Evolutionary conservation across 2,329 filamentous ascomycete species (phyloP), one percentile per base, ranked within the genome.

Genomic region (Biscogniauxia marginata): DNA sequence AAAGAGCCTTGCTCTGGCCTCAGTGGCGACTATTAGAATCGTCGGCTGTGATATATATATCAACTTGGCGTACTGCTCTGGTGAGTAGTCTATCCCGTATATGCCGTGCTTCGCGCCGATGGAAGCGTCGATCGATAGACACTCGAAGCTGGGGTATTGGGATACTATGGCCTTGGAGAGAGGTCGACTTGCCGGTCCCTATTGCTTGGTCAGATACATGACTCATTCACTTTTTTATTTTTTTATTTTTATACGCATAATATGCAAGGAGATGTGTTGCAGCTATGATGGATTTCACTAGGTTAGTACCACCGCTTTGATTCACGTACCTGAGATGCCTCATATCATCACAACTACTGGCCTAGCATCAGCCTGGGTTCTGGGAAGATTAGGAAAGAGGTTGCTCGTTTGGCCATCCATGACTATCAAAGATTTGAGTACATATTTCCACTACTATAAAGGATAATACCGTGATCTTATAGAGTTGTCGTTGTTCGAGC

Each of bases 281-380:
- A n/a, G n/a, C n/a, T n/a, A n/a, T n/a, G n/a, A n/a, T n/a, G n/a
- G n/a, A n/a, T n/a, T n/a, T n/a, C n/a, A n/a, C n/a, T n/a, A n/a
- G n/a, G n/a, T n/a, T n/a, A n/a, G n/a, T n/a, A n/a, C n/a, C n/a
- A n/a, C n/a, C n/a, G n/a, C n/a, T n/a, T 2, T 19, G 39, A 25
- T 16, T 46, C 22, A 20, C 51, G 7, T 63, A 68, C 68, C 68
- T 44, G 68, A 65, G 39, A 70, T 63, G 3, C 69, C 67, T 44
- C 69, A 70, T 20, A 60, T 70, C 69, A 71, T 69, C 22, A 70
- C 53, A 7, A 70, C 68, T 1, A 71, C 57, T 7, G 65, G 64
- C 43, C 62, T 58, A 2, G 59, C 52, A 45, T 68, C 66, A 16
- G 30, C 51, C 22, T 57, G 34, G 3, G 58, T 46, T 30, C 54